Evolutionary conservation across 1,284 basidiomycete genomes (phyloP).

Genomic region (Moniliella sp.): DNA sequence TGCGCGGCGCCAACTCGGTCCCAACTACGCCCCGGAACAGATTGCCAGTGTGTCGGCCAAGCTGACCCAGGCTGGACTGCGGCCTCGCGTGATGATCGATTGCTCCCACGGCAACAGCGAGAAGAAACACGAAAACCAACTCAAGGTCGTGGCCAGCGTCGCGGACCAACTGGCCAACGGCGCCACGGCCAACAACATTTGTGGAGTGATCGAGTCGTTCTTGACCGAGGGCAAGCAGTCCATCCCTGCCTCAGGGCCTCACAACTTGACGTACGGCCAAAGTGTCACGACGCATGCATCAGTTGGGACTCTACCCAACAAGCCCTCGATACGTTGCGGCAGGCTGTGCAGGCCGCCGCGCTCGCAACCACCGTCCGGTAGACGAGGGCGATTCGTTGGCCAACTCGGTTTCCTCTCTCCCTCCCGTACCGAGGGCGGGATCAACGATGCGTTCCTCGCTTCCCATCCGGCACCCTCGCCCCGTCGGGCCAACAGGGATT

Average conservation of each 20-base stretch:
- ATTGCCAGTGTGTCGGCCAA: conserved; percentile 11
- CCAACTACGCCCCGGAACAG: conserved; percentile 23
- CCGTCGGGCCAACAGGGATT: conserved; percentile 1
- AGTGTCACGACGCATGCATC: conserved; percentile 70
- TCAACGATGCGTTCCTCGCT: neutral
- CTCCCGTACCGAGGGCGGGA: neutral
- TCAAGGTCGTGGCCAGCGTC: conserved; percentile 39
- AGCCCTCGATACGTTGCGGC: conserved; percentile 17
- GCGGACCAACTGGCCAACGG: conserved; percentile 30
- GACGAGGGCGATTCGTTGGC: too few relatives aligned
- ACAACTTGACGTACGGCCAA: conserved; percentile 55
- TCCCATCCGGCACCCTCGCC: neutral
- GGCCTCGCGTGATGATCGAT: conserved; percentile 40
- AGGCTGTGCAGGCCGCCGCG: conserved; percentile 5
- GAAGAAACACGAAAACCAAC: conserved; percentile 44
- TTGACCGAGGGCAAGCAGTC: conserved; percentile 44
- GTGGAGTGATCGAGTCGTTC: conserved; percentile 92
- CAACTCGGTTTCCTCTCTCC: too few relatives aligned
- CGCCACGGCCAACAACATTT: conserved; percentile 41
- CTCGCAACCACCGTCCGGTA: too few relatives aligned
- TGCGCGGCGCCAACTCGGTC: conserved; percentile 27
- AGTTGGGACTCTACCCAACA: conserved; percentile 62
- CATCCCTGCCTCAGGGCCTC: conserved; percentile 2
- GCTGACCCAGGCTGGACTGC: conserved; percentile 13
- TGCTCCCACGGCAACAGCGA: conserved; percentile 58